Evolutionary conservation across 2,329 filamentous ascomycete species (phyloP), one percentile per base, ranked within the genome.

Genomic region (Cryphonectria nitschkei): DNA sequence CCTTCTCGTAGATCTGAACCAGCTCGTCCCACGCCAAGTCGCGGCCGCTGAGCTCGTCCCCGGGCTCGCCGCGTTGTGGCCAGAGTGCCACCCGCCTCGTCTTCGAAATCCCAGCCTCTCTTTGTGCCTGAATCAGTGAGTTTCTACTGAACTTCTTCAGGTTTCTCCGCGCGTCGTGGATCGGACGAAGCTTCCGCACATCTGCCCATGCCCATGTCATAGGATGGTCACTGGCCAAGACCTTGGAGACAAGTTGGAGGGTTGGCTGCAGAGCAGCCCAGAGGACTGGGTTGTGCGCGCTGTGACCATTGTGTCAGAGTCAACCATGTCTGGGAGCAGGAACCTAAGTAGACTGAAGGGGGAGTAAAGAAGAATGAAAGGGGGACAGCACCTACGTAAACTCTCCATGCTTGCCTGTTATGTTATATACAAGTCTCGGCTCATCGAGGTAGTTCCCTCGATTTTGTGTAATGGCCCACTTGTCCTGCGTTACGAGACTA

Each of bases 261-360:
- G 69, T 43, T 7, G 72, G 72, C 13, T 73, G 72, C 29, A 73
- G 29, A 1, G 72, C 72, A 9, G 65, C 41, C 72, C 72, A 71
- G 9, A 73, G 34, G 54, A n/a, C 22, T 13, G 32, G 37, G n/a
- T 67, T 29, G 19, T 43, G 34, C 26, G 34, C 64, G 19, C 58
- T 41, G 13, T 50, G 26, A 22, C 19, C 41, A 16, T 4, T 4
- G 7, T 32, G 60, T 34, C 14, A 39, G 26, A 26, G 41, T 11
- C 37, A 34, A 37, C 11, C 37, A 37, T 52, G 11, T 65, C 22
- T 64, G 6, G 14, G 19, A 67, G 26, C 34, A 34, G 34, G 3
- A 6, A 4, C 3, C 22, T 26, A 50, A 67, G 3, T 54, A 22
- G 9, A 13, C n/a, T 26, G 11, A 52, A 7, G 22, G 46, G 46